Evolutionary conservation across 2,329 filamentous ascomycete species (phyloP).

Genomic region (Metarhizium anisopliae): DNA sequence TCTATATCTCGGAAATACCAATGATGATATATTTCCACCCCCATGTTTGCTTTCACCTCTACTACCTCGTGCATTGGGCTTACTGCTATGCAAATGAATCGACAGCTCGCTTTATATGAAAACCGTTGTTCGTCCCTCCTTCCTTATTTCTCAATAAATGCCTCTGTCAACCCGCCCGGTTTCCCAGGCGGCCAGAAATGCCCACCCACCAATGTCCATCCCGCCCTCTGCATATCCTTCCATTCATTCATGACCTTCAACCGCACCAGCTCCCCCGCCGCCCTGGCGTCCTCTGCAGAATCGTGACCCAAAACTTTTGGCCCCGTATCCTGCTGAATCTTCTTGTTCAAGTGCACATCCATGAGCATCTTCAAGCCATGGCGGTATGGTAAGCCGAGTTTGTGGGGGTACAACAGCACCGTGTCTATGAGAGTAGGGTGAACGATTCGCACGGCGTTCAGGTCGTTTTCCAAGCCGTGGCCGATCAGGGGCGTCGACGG

Average conservation of each 20-base stretch:
- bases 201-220: constrained; percentile 55
- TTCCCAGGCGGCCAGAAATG: constrained; percentile 30
- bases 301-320: constrained; percentile 62
- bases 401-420: constrained; percentile 73
- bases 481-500: constrained; percentile 79
- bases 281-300: constrained; percentile 81
- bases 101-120: not conserved
- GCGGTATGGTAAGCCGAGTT: constrained; percentile 65
- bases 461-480: constrained; percentile 90
- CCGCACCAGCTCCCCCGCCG: constrained; percentile 78
- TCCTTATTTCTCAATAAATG: constrained; percentile 24
- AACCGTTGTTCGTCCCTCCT: not conserved
- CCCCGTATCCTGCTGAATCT: constrained; percentile 65
- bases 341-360: constrained; percentile 57
- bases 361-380: constrained; percentile 70
- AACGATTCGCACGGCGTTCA: constrained; percentile 76
- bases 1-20: constrained; percentile 18
- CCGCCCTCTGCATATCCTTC: constrained; percentile 54
- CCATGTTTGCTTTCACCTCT: not conserved
- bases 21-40: not conserved
- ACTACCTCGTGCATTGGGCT: not conserved
- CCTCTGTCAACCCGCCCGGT: constrained; percentile 25
- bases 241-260: constrained; percentile 63
- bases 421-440: constrained; percentile 84
- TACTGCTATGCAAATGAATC: not conserved